phyloP scores from a whole-genome alignment of 1,139 yeast species.

The Kurtzmaniella quercitrusa region DNA sequence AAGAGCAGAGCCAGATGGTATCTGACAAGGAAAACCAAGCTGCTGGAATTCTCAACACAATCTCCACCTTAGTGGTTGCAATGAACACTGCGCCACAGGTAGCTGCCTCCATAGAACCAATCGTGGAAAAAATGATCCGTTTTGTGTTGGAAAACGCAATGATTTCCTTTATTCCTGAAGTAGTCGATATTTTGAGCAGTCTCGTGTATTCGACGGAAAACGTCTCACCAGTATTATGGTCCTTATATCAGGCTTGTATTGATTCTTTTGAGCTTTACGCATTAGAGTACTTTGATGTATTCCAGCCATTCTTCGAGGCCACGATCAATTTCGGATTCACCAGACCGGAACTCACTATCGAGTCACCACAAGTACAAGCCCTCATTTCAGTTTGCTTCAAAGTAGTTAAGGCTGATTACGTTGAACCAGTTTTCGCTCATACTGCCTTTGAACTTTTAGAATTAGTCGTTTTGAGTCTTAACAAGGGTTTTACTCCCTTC shows the following conservation, averaged over 20 bases:
- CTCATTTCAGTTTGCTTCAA: conserved; percentile 36
- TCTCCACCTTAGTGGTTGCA: conserved; percentile 49
- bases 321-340: conserved; percentile 47
- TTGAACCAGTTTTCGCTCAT: conserved; percentile 43
- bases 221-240: conserved; percentile 48
- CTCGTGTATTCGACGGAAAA: conserved; percentile 37
- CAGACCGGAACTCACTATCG: conserved; percentile 27
- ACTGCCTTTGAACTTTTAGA: conserved; percentile 41
- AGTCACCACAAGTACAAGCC: conserved; percentile 36
- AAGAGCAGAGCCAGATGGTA: conserved; percentile 8
- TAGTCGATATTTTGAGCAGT: conserved; percentile 49
- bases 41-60: conserved; percentile 46
- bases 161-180: conserved; percentile 44
- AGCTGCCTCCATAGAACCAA: conserved; percentile 35
- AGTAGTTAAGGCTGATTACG: conserved; percentile 29
- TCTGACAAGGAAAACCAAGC: conserved; percentile 52
- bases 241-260: conserved; percentile 37
- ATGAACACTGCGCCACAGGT: conserved; percentile 48
- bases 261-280: conserved; percentile 53
- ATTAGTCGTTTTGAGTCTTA: conserved; percentile 36
- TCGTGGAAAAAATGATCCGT: conserved; percentile 37
- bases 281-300: conserved; percentile 46
- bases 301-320: conserved; percentile 47
- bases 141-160: conserved; percentile 49
- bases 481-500: conserved; percentile 27